Evolutionary conservation across 2,329 filamentous ascomycete species (phyloP), one percentile per base, ranked within the genome.

Genomic region (Karstenula rhodostoma): DNA sequence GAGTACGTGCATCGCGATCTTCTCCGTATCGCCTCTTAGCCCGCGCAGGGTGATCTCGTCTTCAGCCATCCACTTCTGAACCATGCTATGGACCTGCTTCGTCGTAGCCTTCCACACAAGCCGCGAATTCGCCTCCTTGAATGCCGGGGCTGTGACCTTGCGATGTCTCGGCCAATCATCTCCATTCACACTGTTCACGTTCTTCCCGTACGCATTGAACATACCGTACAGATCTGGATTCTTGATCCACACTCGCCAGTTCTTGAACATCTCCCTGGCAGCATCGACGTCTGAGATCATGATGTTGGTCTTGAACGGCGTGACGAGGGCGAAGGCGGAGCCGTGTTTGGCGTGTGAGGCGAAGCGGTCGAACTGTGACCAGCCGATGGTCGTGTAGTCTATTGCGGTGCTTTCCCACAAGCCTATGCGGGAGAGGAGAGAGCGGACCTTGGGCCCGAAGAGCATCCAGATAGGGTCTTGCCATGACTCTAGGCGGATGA

Each of bases 381-480:
- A 50, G 27, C 47, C 47, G 47, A 50, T 33, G 47, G 47, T 33
- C 7, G 47, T 33, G 27, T 50, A 50, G 32, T 50, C 47, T 25
- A n/a, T 19, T 10, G 47, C 47, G 12, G n/a, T 35, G 3, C 13
- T 3, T 5, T 51, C 32, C 32, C 48, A 51, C 2, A 51, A n/a
- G n/a, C 10, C 48, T 2, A 37, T n/a, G 48, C 6, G 6, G 29
- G 29, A 51, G 4, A 51, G 29, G 48, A 51, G 19, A 13, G 17
- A 23, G 3, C 32, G 7, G 9, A 51, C 13, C 17, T 22, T 35
- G 2, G 48, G 29, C 4, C 29, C 32, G 29, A 51, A 7, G 48
- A 51, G 32, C 48, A 51, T 51, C 48, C 48, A 51, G 17, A 37
- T 12, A 5, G 48, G 48, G 29, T 51, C 48, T 51, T 51, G 48